These are phyloP conservation scores for Macaranga tanarius DNA, from an alignment of 441 rosid species.

Conservation along the genomic window DNA sequence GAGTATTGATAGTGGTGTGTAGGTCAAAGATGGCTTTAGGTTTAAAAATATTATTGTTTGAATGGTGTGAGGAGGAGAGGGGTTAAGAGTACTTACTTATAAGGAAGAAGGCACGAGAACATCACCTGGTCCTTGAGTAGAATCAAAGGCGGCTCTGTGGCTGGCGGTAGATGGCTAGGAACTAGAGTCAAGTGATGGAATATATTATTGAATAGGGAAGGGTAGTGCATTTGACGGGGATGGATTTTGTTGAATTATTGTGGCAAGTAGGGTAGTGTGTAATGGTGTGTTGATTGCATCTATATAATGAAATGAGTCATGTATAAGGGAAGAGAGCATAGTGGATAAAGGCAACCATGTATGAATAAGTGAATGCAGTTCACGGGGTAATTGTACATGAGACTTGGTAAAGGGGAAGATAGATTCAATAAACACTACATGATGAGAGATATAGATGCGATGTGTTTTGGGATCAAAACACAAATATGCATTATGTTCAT, in stretches of 20 bases:
- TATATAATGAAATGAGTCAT: too few relatives aligned
- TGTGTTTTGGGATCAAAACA: neutral
- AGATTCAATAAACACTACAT: constrained; percentile 3
- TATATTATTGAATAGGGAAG: too few relatives aligned
- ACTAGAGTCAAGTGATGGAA: too few relatives aligned
- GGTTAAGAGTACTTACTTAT: neutral
- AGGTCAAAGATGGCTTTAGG: neutral
- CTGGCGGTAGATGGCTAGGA: too few relatives aligned
- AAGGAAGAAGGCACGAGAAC: neutral
- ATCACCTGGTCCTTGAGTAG: neutral
- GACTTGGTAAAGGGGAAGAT: neutral
- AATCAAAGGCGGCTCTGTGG: neutral
- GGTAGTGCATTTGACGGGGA: too few relatives aligned
- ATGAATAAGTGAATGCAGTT: too few relatives aligned
- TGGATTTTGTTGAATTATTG: too few relatives aligned
- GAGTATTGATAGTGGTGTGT: neutral
- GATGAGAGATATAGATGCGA: neutral
- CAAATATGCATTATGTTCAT: neutral
- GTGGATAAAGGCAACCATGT: too few relatives aligned
- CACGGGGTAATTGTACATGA: too few relatives aligned
- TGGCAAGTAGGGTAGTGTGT: too few relatives aligned
- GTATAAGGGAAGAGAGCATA: too few relatives aligned
- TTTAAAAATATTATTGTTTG: neutral
- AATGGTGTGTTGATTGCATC: too few relatives aligned
- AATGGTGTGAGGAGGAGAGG: neutral